These are phyloP conservation scores for Platanthera zijinensis DNA, from an alignment of 106 monocot species.

Conservation along the genomic window DNA sequence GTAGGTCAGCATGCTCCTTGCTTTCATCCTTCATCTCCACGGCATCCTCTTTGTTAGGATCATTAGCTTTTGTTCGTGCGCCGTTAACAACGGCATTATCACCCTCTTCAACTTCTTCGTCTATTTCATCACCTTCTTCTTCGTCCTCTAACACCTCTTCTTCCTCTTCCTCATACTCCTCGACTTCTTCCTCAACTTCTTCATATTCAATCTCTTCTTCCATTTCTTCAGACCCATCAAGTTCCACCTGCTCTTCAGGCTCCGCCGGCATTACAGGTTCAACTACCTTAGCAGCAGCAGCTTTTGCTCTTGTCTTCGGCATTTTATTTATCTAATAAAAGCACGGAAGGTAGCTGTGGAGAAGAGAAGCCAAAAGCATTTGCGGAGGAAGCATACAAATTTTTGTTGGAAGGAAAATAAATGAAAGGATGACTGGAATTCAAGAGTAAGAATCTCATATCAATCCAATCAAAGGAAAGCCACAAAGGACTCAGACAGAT, in stretches of 20 bases:
- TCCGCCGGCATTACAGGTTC: slow-evolving; percentile 11
- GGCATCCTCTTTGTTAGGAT: slow-evolving; percentile 2
- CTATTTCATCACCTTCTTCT: slow-evolving; percentile 9
- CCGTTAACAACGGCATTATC: not conserved
- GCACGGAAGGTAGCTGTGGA: slow-evolving; percentile 45
- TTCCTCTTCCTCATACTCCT: slow-evolving; percentile 25
- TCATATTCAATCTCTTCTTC: slow-evolving; percentile 31
- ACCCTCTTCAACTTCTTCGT: slow-evolving; percentile 3
- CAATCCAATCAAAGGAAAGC: slow-evolving; percentile 42
- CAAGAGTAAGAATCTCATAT: slow-evolving; percentile 49
- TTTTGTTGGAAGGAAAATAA: slow-evolving; percentile 28
- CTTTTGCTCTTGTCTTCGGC: slow-evolving; percentile 29
- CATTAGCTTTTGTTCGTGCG: not conserved
- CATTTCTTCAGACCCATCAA: slow-evolving; percentile 26
- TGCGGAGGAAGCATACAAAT: slow-evolving; percentile 39
- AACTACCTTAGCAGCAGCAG: slow-evolving; percentile 20
- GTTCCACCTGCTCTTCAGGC: slow-evolving; percentile 24
- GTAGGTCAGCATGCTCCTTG: slow-evolving; percentile 37
- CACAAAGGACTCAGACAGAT: slow-evolving; percentile 40
- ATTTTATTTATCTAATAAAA: slow-evolving; percentile 36
- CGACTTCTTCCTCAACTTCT: slow-evolving; percentile 30
- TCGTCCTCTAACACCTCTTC: slow-evolving; percentile 22
- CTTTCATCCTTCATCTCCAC: slow-evolving; percentile 13
- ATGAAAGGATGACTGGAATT: slow-evolving; percentile 60
- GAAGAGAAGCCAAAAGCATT: slow-evolving; percentile 53